Percentiles rank a stretch among this genome's conserved stretches.
Conservation (phyloP, 441 rosid genomes). For the Dalechampia spathulata region DNA sequence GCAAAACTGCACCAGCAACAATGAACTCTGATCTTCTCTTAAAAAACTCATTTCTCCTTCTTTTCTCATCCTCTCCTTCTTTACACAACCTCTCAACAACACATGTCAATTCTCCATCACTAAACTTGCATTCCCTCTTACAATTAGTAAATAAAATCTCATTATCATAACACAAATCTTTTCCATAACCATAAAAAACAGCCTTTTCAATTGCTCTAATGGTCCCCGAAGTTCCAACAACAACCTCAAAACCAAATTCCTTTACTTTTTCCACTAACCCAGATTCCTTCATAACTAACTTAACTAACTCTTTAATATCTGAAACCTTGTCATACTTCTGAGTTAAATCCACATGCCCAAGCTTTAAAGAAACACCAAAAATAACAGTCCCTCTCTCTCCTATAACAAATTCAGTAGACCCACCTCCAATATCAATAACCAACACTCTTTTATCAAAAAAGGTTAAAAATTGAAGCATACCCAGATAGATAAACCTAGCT, state of each 20-base stretch:
- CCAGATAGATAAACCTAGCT: conserved; percentile 47
- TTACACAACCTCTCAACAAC: conserved; percentile 41
- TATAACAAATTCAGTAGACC: conserved; percentile 63
- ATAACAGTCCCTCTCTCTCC: conserved; percentile 45
- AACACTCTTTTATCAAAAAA: conserved; percentile 40
- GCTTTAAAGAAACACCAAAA: conserved; percentile 38
- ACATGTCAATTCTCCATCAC: conserved; percentile 30
- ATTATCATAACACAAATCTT: conserved; percentile 14
- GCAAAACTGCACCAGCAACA: conserved; percentile 56
- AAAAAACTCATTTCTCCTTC: conserved; percentile 40
- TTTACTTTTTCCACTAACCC: conserved; percentile 37
- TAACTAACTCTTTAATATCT: conserved; percentile 39
- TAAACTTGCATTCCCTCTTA: conserved; percentile 57
- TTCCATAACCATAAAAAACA: conserved; percentile 36
- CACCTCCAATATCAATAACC: conserved; percentile 66
- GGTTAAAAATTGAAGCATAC: conserved; percentile 56
- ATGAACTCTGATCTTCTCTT: conserved; percentile 59
- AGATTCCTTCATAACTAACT: conserved; percentile 31
- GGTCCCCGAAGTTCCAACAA: conserved; percentile 60
- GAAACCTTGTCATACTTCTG: conserved; percentile 29
- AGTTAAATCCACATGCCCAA: conserved; percentile 60
- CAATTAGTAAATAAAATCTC: conserved; percentile 20
- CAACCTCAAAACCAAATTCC: conserved; percentile 41
- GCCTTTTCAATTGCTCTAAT: conserved; percentile 59
- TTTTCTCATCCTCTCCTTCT: conserved; percentile 35